Evolutionary conservation across 371 early-diverging fungal species (phyloP).

Genomic region (Lichtheimia hyalospora): DNA sequence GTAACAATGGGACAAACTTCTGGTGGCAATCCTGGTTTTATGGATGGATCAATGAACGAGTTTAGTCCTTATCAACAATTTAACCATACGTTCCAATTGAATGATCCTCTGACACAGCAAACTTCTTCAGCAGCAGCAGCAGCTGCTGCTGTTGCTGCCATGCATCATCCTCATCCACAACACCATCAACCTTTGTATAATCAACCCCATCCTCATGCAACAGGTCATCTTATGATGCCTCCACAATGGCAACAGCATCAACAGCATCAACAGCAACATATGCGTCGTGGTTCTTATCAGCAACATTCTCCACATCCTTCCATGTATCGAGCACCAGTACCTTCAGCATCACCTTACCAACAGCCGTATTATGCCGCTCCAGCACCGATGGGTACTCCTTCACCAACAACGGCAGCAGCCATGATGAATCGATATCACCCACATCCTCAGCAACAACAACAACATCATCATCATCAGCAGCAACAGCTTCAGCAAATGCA

Average conservation of each 20-base stretch:
- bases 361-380: slow-evolving; percentile 5
- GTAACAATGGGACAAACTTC: neutral
- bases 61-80: slow-evolving; percentile 10
- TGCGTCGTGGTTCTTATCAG: neutral
- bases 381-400: slow-evolving; percentile 5
- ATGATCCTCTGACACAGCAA: slow-evolving; percentile 3
- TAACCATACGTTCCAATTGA: slow-evolving; percentile 5
- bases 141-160: neutral
- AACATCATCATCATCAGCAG: neutral
- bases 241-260: slow-evolving; percentile 19
- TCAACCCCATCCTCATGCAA: neutral
- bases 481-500: neutral
- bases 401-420: slow-evolving; percentile 10
- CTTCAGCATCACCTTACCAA: neutral
- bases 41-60: slow-evolving; percentile 8
- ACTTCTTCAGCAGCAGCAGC: slow-evolving; percentile 4
- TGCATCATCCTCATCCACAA: slow-evolving; percentile 6
- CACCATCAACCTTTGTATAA: neutral
- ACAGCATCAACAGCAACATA: neutral
- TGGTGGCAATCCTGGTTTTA: neutral
- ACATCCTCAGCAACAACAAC: neutral
- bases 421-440: neutral
- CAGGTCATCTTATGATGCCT: slow-evolving; percentile 3
- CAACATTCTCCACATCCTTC: neutral
- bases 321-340: neutral